Percentiles rank a stretch among this genome's conserved stretches.
Evolutionary conservation across 495 filamentous ascomycete genomes (phyloP).

Genomic region (Evansstolkia leycettana): DNA sequence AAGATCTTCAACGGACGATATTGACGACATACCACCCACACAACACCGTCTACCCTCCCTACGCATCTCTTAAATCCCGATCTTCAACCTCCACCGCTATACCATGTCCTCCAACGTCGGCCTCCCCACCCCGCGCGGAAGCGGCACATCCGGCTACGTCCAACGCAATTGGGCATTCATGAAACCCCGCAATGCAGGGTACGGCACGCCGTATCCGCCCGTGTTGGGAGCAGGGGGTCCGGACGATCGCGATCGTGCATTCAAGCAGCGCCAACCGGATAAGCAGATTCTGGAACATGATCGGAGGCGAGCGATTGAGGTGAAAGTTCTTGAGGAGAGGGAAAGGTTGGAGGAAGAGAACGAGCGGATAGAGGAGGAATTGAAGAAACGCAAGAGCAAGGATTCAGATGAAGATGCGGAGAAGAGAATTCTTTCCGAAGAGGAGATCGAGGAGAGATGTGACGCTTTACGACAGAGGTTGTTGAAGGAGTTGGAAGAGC

Average conservation of each 20-base stretch:
- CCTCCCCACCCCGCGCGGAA: conserved; percentile 86
- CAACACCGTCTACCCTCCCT: no score
- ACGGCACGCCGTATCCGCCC: conserved; percentile 43
- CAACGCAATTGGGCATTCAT: conserved; percentile 88
- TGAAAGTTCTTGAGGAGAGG: conserved; percentile 81
- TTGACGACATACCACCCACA: no score
- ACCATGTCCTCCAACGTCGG: conserved; percentile 96
- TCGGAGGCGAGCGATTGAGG: conserved; percentile 73
- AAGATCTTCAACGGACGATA: no score
- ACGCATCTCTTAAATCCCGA: no score
- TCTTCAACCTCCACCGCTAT: no score
- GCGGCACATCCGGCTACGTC: conserved; percentile 93
- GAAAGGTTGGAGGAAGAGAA: conserved; percentile 86
- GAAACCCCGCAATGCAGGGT: conserved; percentile 51
- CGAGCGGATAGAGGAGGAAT: conserved; percentile 23
- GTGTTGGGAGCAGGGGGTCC: conserved; percentile 10
- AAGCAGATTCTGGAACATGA: conserved; percentile 90
- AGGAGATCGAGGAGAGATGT: conserved; percentile 30
- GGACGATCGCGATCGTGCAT: conserved; percentile 39
- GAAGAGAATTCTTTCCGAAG: conserved; percentile 35
- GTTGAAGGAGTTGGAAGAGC: conserved; percentile 22
- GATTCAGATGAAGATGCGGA: conserved; percentile 43
- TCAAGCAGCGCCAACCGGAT: conserved; percentile 81
- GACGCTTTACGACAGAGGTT: conserved; percentile 16
- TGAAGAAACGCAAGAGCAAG: conserved; percentile 4